These are phyloP conservation scores for Lachnellula willkommii DNA, from an alignment of 2,329 filamentous ascomycete species.

Conservation along the genomic window DNA sequence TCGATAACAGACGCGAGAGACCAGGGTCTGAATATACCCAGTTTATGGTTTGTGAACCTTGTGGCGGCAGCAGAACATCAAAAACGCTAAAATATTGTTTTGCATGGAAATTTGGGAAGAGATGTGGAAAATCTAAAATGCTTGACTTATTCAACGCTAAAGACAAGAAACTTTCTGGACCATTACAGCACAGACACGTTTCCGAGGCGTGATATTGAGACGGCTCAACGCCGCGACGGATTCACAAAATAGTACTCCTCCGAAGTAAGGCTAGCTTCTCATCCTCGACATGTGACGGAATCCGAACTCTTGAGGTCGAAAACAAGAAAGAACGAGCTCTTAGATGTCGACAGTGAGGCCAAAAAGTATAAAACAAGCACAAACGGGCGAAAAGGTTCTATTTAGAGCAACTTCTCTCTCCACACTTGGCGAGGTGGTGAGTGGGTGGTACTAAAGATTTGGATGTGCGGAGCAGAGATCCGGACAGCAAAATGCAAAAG, in stretches of 20 bases:
- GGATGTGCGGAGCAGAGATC: background rate
- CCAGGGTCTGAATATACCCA: conserved; percentile 11
- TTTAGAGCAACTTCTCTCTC: background rate
- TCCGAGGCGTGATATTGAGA: conserved; percentile 16
- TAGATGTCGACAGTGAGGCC: background rate
- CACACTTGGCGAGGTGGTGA: background rate
- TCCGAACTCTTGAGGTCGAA: background rate
- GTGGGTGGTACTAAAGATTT: background rate
- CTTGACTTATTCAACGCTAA: background rate
- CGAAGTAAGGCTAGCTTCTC: conserved; percentile 10
- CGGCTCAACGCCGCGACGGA: conserved; percentile 2
- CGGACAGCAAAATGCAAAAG: background rate
- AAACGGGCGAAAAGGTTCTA: conserved; percentile 1
- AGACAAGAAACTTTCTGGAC: background rate
- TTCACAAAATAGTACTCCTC: background rate
- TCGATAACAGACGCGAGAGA: conserved; percentile 18
- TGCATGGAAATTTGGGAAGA: background rate
- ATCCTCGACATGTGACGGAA: background rate
- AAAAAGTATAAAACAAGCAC: conserved; percentile 2
- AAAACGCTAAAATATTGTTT: background rate
- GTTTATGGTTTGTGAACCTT: background rate
- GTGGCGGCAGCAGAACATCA: background rate
- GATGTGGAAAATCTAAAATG: background rate
- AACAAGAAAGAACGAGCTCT: background rate
- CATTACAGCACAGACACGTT: conserved; percentile 3